Evolutionary conservation across 257 asterid genomes (phyloP).

Genomic region (Rehmannia glutinosa): DNA sequence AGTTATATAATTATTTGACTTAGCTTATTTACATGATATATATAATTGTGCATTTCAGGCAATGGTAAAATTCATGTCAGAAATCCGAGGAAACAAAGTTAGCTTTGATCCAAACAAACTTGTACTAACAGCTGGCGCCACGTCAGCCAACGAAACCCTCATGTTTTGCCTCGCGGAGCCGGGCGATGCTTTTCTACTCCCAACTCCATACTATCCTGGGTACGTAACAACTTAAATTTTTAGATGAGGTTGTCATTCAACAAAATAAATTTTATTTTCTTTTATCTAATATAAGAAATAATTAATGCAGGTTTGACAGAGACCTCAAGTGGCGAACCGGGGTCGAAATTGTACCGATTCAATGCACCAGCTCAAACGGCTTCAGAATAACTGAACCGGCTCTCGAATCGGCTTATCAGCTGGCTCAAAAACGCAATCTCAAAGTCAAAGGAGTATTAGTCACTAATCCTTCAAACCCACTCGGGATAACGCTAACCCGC

Average conservation of each 20-base stretch:
- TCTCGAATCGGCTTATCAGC: slow-evolving; percentile 53
- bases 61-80: slow-evolving; percentile 55
- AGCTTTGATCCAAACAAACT: slow-evolving; percentile 49
- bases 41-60: slow-evolving; percentile 41
- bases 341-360: slow-evolving; percentile 72
- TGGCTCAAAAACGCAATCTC: slow-evolving; percentile 53
- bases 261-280: too few relatives aligned
- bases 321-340: slow-evolving; percentile 92
- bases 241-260: too few relatives aligned
- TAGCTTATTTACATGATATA: too few relatives aligned
- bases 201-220: slow-evolving; percentile 86
- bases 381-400: slow-evolving; percentile 67
- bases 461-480: slow-evolving; percentile 82
- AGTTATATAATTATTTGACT: too few relatives aligned
- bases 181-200: slow-evolving; percentile 69
- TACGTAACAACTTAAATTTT: too few relatives aligned
- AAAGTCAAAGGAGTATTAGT: slow-evolving; percentile 73
- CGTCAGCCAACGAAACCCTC: slow-evolving; percentile 74
- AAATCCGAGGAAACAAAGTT: slow-evolving; percentile 69
- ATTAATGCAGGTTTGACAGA: slow-evolving; percentile 73
- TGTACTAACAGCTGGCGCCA: slow-evolving; percentile 81
- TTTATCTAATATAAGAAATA: too few relatives aligned
- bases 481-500: slow-evolving; percentile 58
- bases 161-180: slow-evolving; percentile 69
- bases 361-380: slow-evolving; percentile 58